phyloP scores from a whole-genome alignment of 2,329 filamentous ascomycete species.

The Cladosporium sp. region DNA sequence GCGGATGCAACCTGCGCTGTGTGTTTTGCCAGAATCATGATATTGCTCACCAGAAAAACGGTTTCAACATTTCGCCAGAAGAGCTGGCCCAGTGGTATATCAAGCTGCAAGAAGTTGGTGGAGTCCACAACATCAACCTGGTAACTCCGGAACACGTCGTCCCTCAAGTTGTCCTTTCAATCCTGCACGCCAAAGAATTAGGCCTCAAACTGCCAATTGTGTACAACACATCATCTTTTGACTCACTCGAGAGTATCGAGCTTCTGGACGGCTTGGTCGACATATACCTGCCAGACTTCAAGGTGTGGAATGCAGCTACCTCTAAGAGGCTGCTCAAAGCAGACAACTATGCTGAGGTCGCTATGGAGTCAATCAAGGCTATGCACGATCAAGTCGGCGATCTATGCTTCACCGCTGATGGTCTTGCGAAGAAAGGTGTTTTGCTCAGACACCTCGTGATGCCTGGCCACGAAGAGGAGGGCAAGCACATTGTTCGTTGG shows the following conservation, averaged over 20 bases:
- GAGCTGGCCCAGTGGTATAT: conserved; percentile 76
- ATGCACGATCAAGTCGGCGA: conserved; percentile 82
- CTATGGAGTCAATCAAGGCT: conserved; percentile 68
- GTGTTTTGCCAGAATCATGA: conserved; percentile 77
- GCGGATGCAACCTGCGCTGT: conserved; percentile 68
- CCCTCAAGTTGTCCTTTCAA: conserved; percentile 71
- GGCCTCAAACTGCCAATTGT: conserved; percentile 68
- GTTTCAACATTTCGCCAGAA: conserved; percentile 71
- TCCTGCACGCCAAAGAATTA: conserved; percentile 64
- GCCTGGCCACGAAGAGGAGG: conserved; percentile 72
- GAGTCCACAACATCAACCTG: conserved; percentile 84
- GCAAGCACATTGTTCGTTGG: conserved; percentile 67
- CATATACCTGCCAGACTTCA: conserved; percentile 85
- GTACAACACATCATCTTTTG: conserved; percentile 80
- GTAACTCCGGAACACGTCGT: conserved; percentile 84
- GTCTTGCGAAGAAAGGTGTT: conserved; percentile 71
- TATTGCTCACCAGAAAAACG: conserved; percentile 74
- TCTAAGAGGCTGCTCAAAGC: conserved; percentile 70
- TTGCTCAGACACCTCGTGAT: conserved; percentile 77
- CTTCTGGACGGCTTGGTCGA: conserved; percentile 74
- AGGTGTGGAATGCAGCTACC: conserved; percentile 64
- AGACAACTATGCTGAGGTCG: conserved; percentile 65
- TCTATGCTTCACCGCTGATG: conserved; percentile 73
- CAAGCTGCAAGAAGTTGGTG: conserved; percentile 72
- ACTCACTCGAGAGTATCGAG: conserved; percentile 64